Conservation (phyloP, 2,329 filamentous ascomycete genomes). For the Pseudophaeomoniella oleicola region DNA sequence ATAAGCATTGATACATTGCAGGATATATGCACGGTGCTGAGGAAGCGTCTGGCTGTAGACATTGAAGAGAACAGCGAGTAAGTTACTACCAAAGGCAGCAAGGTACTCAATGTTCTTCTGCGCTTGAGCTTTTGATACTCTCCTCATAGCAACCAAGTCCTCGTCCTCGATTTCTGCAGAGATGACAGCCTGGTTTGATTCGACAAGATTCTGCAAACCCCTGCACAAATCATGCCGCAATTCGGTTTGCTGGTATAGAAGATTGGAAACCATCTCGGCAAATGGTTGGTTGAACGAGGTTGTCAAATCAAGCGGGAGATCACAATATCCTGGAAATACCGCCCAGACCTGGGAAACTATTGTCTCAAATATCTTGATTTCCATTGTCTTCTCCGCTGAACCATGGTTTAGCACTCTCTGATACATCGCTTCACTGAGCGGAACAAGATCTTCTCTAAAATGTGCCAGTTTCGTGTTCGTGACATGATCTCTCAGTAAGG, state of each 20-base stretch:
- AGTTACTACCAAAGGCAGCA: constrained; percentile 64
- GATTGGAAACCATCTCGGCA: constrained; percentile 77
- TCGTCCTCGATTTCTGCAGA: constrained; percentile 55
- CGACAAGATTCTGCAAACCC: constrained; percentile 71
- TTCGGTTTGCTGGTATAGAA: constrained; percentile 84
- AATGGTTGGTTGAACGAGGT: constrained; percentile 74
- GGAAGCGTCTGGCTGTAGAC: constrained; percentile 95
- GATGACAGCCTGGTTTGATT: constrained; percentile 75
- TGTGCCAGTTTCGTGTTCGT: constrained; percentile 77
- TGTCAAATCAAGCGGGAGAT: constrained; percentile 66
- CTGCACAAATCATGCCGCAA: constrained; percentile 77
- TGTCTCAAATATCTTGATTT: constrained; percentile 95
- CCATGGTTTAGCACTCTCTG: constrained; percentile 77
- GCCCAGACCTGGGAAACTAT: constrained; percentile 94
- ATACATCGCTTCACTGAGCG: constrained; percentile 79
- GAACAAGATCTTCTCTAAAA: constrained; percentile 75
- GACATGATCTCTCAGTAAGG: constrained; percentile 75
- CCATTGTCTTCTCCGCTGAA: constrained; percentile 74
- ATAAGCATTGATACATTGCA: constrained; percentile 90
- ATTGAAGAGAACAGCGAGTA: constrained; percentile 95
- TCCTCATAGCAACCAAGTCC: constrained; percentile 60
- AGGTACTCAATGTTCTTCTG: constrained; percentile 71
- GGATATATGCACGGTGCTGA: constrained; percentile 75
- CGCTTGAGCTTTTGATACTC: constrained; percentile 61
- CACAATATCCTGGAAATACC: constrained; percentile 84